A percentile compares a stretch with the other conserved stretches of the same genome.
Conservation (phyloP, 2,329 filamentous ascomycete genomes). For the Fusarium sp. region DNA sequence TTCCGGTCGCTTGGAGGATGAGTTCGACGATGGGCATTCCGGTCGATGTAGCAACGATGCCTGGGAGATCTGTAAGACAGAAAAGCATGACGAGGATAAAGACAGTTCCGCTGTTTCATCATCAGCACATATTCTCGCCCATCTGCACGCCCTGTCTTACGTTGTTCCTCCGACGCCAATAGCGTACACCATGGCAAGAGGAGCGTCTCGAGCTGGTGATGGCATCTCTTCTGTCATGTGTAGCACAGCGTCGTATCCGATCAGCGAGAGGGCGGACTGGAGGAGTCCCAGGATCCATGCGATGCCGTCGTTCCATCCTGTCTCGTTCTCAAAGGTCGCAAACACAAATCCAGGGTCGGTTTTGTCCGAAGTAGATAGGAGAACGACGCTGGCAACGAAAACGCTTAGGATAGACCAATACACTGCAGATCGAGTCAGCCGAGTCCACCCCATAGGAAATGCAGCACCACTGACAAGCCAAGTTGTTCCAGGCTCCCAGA, state of each 20-base stretch:
- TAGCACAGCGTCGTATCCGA: conserved; percentile 56
- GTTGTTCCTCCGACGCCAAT: conserved; percentile 55
- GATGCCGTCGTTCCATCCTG: conserved; percentile 57
- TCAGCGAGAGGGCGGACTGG: conserved; percentile 50
- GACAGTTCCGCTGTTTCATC: conserved; percentile 41
- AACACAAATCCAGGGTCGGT: conserved; percentile 56
- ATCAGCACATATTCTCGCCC: neutral
- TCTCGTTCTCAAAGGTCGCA: conserved; percentile 55
- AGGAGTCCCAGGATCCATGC: conserved; percentile 59
- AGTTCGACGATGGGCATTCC: conserved; percentile 58
- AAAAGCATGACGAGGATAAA: conserved; percentile 56
- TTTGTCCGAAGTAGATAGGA: conserved; percentile 53
- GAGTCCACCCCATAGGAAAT: accelerated
- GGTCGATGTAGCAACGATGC: conserved; percentile 50
- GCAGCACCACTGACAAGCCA: conserved; percentile 45
- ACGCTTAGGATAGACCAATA: conserved; percentile 55
- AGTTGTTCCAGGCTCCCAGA: conserved; percentile 54
- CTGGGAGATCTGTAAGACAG: conserved; percentile 50
- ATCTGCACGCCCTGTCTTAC: conserved; percentile 39
- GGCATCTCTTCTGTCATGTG: conserved; percentile 61
- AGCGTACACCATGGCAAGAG: conserved; percentile 55
- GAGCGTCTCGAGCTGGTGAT: conserved; percentile 51
- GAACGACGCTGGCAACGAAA: conserved; percentile 54
- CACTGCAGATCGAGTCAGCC: conserved; percentile 35
- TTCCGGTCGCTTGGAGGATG: conserved; percentile 54